Evolutionary conservation across 2,329 filamentous ascomycete genomes (phyloP), one percentile per base, ranked within the genome.

Genomic region (Geosmithia flava): DNA sequence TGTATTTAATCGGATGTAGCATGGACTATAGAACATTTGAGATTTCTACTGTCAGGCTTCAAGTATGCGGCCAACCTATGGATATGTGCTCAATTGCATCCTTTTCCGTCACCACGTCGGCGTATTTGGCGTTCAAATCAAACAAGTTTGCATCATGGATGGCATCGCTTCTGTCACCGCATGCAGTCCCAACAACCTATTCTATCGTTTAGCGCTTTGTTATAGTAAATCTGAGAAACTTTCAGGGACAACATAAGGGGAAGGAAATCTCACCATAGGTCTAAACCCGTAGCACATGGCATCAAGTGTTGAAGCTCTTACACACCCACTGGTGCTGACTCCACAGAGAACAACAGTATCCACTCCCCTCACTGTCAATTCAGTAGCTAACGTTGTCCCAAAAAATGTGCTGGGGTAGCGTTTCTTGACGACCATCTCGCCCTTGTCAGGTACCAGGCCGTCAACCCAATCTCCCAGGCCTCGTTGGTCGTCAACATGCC

Each of bases 261-360:
- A 10, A 3, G n/a, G 16, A 11, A 1, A 45, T 54, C 64, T 51
- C 49, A 68, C 67, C 66, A 71, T 71, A 15, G 67, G 66, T 42
- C 68, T 59, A 44, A 66, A 70, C 1, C 68, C 68, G 48, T 62
- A 49, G 49, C 67, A 66, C 63, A 71, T 67, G 3, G 67, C 62
- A 50, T 72, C 69, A 46, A 72, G 52, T 2, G 67, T 65, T 15
- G 60, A 67, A 1, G 68, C 68, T 45, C 70, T 59, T 47, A 72
- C 68, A 53, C 69, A 71, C 1, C 69, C 69, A 50, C 63, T 67
- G 15, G 68, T 72, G 56, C 68, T 70, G 42, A 72, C 69, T 17
- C 70, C 69, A 51, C 68, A 70, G 16, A 73, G 57, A 7, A 72
- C 66, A 20, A 70, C 54, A 7, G 67, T 70, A 50, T 72, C 68